phyloP scores from a whole-genome alignment of 106 monocot genomes.

The Platanthera guangdongensis region DNA sequence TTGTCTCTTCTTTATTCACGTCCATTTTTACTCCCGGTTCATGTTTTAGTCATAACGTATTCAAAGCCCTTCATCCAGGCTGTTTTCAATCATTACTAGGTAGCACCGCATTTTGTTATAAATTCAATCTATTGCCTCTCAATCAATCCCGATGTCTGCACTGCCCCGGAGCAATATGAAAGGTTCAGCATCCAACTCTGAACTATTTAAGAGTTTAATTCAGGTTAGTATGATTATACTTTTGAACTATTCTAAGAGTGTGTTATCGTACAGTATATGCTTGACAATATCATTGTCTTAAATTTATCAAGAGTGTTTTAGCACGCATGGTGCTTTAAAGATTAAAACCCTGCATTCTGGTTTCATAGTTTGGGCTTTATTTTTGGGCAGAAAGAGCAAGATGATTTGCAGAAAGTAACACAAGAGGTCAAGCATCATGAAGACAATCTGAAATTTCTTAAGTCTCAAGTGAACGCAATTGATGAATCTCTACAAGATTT shows the following conservation, averaged over 20 bases:
- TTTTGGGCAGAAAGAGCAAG: constrained; percentile 44
- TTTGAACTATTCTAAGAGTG: neutral
- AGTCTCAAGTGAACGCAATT: constrained; percentile 25
- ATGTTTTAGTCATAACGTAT: neutral
- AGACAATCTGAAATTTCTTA: constrained; percentile 53
- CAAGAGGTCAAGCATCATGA: constrained; percentile 73
- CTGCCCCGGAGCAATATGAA: neutral
- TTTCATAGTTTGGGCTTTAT: neutral
- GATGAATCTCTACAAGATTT: constrained; percentile 38
- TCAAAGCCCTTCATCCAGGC: neutral
- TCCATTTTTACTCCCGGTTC: neutral
- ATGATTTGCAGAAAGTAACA: constrained; percentile 52
- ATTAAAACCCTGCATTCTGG: neutral
- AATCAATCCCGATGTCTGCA: constrained; percentile 3
- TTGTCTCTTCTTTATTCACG: neutral
- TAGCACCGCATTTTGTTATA: neutral
- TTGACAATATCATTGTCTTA: neutral
- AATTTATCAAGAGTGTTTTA: neutral
- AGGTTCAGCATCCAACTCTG: neutral
- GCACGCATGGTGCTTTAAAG: neutral
- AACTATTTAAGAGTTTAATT: constrained; percentile 9
- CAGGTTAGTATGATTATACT: neutral
- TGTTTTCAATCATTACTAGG: constrained; percentile 5
- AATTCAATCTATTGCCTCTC: neutral
- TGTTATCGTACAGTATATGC: neutral